phyloP scores from a whole-genome alignment of 371 early-diverging fungal genomes.

The Dipsacomyces acuminosporus region DNA sequence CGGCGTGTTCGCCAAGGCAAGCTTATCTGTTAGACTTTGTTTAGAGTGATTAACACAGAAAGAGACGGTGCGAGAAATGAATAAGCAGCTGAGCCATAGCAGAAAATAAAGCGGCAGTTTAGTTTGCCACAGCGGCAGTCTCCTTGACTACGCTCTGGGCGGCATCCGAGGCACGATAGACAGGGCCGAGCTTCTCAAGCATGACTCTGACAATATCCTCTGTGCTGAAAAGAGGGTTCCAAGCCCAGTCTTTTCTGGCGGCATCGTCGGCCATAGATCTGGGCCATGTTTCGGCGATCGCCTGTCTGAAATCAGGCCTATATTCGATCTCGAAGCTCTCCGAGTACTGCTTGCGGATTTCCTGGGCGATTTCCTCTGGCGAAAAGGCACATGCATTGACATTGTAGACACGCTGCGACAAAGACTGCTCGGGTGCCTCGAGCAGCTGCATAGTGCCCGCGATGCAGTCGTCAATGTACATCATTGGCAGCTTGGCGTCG shows the following conservation, averaged over 20 bases:
- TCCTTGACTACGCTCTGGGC: too few species aligned
- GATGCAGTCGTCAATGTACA: slow-evolving; percentile 58
- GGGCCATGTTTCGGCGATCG: slow-evolving; percentile 60
- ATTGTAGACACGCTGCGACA: slow-evolving; percentile 55
- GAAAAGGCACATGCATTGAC: slow-evolving; percentile 55
- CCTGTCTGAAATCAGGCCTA: slow-evolving; percentile 55
- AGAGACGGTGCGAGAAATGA: too few species aligned
- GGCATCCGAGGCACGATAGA: too few species aligned
- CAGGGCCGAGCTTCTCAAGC: slow-evolving; percentile 44
- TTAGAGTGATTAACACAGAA: too few species aligned
- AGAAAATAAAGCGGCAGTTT: too few species aligned
- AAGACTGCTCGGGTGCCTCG: slow-evolving; percentile 43
- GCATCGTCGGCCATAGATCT: slow-evolving; percentile 52
- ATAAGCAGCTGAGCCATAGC: too few species aligned
- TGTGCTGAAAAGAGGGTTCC: slow-evolving; percentile 53
- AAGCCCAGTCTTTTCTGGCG: slow-evolving; percentile 56
- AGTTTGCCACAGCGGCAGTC: too few species aligned
- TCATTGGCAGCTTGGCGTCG: slow-evolving; percentile 57
- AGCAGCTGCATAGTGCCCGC: slow-evolving; percentile 55
- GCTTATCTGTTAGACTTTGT: too few species aligned
- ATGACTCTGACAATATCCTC: slow-evolving; percentile 44
- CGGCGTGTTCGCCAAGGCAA: too few species aligned
- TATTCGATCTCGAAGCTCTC: slow-evolving; percentile 53
- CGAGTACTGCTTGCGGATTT: slow-evolving; percentile 49
- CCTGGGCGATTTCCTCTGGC: slow-evolving; percentile 50